Evolutionary conservation across 441 rosid species (phyloP), one percentile per base, ranked within the genome.

Genomic region (Gossypium schwendimanii): DNA sequence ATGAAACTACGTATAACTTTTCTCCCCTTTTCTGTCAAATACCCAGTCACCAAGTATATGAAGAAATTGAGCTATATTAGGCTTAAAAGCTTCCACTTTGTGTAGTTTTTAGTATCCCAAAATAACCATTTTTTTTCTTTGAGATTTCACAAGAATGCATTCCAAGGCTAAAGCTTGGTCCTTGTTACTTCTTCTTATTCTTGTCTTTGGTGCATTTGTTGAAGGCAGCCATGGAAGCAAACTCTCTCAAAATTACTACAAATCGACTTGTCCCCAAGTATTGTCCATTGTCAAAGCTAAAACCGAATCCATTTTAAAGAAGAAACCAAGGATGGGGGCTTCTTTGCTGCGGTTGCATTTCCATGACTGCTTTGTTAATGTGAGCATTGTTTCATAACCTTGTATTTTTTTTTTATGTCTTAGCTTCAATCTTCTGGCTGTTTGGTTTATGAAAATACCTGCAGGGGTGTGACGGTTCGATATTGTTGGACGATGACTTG

Each of bases 311-410:
- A 81, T 75, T 4, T 44, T 78, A 17, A 70, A 36, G 14, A 76
- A 74, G 6, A 79, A 83, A 53, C 36, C 84, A 1, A 78, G 83
- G 0, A 64, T 75, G 17, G 83, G 81, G 3, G 84, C 87, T 6
- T 81, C 87, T 82, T 79, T 70, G n/a, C 82, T 88, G 8, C 85
- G 89, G 47, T 75, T 88, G 14, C 87, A 85, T 61, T 84, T 84
- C 82, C 84, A 81, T 50, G 86, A 84, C 71, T 86, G 87, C 76
- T 86, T 84, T 68, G 87, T 84, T 45, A 81, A 81, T 21, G 86
- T 81, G 14, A 68, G 81, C 70, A 47, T 17, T 20, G 60, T 21
- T 21, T n/a, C 53, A 36, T 69, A 6, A 26, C 3, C 7, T 41
- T 14, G 14, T 1, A 11, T n/a, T 26, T 9, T 3, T 26, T 24